Percentiles rank a stretch among this genome's conserved stretches.
These are phyloP conservation scores for Phytophthora parvispora DNA, from an alignment of 352 stramenopile genomes.

Conservation along the genomic window DNA sequence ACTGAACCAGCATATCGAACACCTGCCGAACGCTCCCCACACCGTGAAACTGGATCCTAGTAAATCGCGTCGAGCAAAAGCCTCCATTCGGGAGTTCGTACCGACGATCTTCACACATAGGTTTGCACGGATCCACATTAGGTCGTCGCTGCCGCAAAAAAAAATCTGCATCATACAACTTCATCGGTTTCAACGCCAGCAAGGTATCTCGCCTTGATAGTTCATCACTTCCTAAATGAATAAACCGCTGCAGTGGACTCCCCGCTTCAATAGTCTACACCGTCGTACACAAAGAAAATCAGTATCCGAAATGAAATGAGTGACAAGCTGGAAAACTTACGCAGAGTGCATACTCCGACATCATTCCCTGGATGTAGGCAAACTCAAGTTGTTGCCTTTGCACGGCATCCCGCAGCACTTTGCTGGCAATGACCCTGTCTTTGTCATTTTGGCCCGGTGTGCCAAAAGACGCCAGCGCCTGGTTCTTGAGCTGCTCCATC, in stretches of 20 bases:
- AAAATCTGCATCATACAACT: constrained; percentile 36
- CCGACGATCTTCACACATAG: constrained; percentile 39
- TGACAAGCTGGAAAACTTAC: constrained; percentile 29
- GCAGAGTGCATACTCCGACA: constrained; percentile 51
- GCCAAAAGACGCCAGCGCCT: constrained; percentile 26
- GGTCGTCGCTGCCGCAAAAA: constrained; percentile 39
- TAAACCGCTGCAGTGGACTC: constrained; percentile 42
- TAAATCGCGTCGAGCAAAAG: constrained; percentile 39
- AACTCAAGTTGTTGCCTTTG: constrained; percentile 47
- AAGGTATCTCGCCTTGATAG: constrained; percentile 20
- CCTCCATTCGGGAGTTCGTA: constrained; percentile 37
- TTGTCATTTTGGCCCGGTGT: constrained; percentile 33
- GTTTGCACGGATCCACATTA: constrained; percentile 39
- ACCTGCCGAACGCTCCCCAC: constrained; percentile 39
- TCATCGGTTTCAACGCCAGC: constrained; percentile 33
- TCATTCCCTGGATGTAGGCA: constrained; percentile 48
- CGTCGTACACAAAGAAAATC: neutral
- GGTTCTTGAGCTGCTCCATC: constrained; percentile 38
- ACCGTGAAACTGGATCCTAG: constrained; percentile 41
- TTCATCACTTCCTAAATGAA: constrained; percentile 30
- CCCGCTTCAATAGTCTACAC: constrained; percentile 43
- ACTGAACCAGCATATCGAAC: constrained; percentile 45
- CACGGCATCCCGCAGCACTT: constrained; percentile 46
- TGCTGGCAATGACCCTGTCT: constrained; percentile 33
- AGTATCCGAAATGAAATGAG: neutral